A percentile compares a stretch with the other conserved stretches of the same genome.
phyloP scores from a whole-genome alignment of 1,284 basidiomycete species.

The Ganoderma lucidum region DNA sequence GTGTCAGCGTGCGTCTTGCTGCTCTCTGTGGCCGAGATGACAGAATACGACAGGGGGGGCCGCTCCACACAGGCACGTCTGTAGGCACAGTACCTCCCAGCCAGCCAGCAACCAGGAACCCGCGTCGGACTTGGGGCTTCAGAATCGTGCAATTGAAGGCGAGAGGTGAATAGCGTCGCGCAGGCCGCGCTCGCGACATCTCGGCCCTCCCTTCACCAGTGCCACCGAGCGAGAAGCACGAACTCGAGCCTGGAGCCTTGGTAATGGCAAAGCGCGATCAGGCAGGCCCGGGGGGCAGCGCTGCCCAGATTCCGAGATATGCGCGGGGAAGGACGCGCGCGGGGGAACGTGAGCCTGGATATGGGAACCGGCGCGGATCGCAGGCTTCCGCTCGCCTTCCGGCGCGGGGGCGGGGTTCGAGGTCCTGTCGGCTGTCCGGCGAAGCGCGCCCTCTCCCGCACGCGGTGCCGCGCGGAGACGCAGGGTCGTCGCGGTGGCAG shows the following conservation, averaged over 20 bases:
- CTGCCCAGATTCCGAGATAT: conserved; percentile 21
- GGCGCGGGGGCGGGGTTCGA: conserved; percentile 3
- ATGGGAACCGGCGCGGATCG: conserved; percentile 12
- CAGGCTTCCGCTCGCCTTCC: conserved; percentile 3
- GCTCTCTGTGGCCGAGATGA: neutral
- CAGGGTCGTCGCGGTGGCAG: neutral
- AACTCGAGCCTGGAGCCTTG: conserved; percentile 4
- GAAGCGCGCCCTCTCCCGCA: conserved; percentile 20
- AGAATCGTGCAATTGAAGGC: neutral
- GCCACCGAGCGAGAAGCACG: conserved; percentile 3
- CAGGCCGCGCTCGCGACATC: neutral
- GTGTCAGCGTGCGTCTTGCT: neutral
- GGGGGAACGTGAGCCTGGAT: conserved; percentile 19
- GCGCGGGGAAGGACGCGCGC: conserved; percentile 17
- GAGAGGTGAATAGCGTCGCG: neutral
- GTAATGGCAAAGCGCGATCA: conserved; percentile 8
- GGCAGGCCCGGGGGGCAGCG: conserved; percentile 3
- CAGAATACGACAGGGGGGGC: neutral
- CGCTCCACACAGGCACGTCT: neutral
- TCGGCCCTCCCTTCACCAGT: neutral
- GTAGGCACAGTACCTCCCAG: neutral
- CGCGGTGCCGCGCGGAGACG: conserved; percentile 7
- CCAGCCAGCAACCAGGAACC: conserved; percentile 1
- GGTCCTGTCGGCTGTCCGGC: conserved; percentile 13
- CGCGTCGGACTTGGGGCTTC: neutral